phyloP scores from a whole-genome alignment of 2,329 filamentous ascomycete genomes.

The Microcyclosporella mali region DNA sequence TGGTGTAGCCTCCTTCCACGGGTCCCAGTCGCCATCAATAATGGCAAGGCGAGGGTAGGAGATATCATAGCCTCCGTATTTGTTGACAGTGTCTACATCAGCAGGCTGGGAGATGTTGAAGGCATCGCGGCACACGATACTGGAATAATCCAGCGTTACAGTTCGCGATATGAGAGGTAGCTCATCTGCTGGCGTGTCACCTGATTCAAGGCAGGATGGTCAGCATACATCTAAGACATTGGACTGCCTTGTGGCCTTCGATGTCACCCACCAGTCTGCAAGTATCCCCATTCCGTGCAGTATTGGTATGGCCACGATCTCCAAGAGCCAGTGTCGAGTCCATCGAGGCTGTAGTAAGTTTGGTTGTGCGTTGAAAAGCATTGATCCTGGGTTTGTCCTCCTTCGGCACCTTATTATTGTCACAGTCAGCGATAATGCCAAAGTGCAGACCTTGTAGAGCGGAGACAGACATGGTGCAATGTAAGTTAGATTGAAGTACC shows the following conservation, averaged over 20 bases:
- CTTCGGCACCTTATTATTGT: too few species aligned
- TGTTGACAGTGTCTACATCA: conserved; percentile 63
- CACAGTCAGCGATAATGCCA: too few species aligned
- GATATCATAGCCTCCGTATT: conserved; percentile 65
- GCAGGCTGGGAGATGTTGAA: conserved; percentile 65
- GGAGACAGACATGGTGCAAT: conserved; percentile 41
- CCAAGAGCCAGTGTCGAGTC: conserved; percentile 13
- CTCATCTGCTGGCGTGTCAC: conserved; percentile 58
- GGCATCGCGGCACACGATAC: conserved; percentile 56
- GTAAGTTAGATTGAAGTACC: conserved; percentile 45
- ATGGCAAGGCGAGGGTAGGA: conserved; percentile 69
- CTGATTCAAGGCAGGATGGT: too few species aligned
- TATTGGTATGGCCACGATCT: conserved; percentile 54
- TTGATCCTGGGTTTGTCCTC: conserved; percentile 38
- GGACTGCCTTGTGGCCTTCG: too few species aligned
- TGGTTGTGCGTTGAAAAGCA: conserved; percentile 48
- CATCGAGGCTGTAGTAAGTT: conserved; percentile 24
- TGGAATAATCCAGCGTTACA: conserved; percentile 54
- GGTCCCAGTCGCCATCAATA: conserved; percentile 71
- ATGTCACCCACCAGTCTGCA: too few species aligned
- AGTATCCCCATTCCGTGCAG: conserved; percentile 66
- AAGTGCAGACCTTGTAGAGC: too few species aligned
- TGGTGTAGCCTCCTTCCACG: conserved; percentile 69
- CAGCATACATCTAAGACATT: too few species aligned
- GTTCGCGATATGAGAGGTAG: conserved; percentile 67